A percentile compares a stretch with the other conserved stretches of the same genome.
phyloP scores from a whole-genome alignment of 1,284 basidiomycete genomes.

The Polyporus tsugae region DNA sequence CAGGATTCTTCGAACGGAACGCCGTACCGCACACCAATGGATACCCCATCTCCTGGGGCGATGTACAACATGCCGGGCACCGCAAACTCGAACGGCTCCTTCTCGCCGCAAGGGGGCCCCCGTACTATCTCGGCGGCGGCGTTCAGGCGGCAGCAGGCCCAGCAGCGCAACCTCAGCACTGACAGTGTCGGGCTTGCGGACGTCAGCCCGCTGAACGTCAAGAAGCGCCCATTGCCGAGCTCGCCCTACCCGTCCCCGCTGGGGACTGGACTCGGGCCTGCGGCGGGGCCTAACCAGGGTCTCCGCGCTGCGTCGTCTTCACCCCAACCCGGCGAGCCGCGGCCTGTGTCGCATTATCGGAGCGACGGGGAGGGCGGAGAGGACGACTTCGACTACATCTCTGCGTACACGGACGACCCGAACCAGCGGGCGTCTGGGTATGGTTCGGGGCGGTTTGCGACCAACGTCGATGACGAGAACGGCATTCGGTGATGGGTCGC shows the following conservation, averaged over 20 bases:
- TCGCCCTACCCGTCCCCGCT: constrained; percentile 47
- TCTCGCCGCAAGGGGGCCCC: constrained; percentile 40
- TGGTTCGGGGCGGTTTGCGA: constrained; percentile 25
- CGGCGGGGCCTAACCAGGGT: constrained; percentile 16
- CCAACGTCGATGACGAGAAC: constrained; percentile 21
- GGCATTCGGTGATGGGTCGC: constrained; percentile 16
- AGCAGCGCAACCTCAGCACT: constrained; percentile 42
- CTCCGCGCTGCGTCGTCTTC: constrained; percentile 27
- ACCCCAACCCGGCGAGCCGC: constrained; percentile 19
- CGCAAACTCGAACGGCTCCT: constrained; percentile 47
- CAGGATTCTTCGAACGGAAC: constrained; percentile 43
- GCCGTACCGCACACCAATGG: constrained; percentile 49
- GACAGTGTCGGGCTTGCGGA: constrained; percentile 43
- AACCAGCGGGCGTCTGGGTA: constrained; percentile 23
- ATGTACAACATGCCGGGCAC: constrained; percentile 37
- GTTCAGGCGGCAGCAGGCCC: constrained; percentile 56
- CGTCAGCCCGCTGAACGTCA: constrained; percentile 56
- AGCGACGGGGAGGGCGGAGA: constrained; percentile 46
- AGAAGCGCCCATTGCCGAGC: constrained; percentile 53
- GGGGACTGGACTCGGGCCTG: constrained; percentile 31
- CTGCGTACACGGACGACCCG: constrained; percentile 50
- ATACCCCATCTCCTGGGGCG: constrained; percentile 41
- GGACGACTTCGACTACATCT: constrained; percentile 64
- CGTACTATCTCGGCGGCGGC: constrained; percentile 80
- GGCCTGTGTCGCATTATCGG: constrained; percentile 12